Conservation (phyloP, 176 grass and related monocot genomes). For the Oryza glaberrima region DNA sequence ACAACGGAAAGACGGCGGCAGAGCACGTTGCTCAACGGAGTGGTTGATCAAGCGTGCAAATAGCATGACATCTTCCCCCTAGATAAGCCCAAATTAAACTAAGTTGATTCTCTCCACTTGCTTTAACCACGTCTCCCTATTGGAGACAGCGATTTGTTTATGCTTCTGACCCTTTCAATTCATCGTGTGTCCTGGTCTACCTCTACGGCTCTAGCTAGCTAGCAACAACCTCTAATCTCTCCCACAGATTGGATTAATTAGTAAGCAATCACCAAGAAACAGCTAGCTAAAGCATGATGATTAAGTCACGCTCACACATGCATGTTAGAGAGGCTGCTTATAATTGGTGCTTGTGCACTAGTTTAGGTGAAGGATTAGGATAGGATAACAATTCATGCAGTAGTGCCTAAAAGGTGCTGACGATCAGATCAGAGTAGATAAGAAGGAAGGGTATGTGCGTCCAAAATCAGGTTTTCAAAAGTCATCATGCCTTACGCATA, state of each 20-base stretch:
- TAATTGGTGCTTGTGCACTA: background rate
- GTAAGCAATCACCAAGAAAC: slow-evolving; percentile 14
- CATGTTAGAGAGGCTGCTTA: background rate
- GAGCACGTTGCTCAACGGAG: slow-evolving; percentile 22
- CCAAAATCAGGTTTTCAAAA: slow-evolving; percentile 39
- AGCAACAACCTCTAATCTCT: background rate
- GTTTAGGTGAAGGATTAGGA: background rate
- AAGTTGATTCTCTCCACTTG: background rate
- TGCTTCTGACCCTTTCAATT: background rate
- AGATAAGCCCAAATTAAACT: background rate
- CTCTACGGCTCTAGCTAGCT: slow-evolving; percentile 33
- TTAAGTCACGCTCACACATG: background rate
- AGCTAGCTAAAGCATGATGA: background rate
- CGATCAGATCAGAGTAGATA: background rate
- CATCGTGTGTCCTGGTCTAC: slow-evolving; percentile 12
- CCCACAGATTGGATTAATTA: slow-evolving; percentile 15
- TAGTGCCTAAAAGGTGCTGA: background rate
- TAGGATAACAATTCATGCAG: background rate
- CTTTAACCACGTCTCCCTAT: slow-evolving; percentile 19
- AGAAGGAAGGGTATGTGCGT: background rate
- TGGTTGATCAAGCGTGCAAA: slow-evolving; percentile 1
- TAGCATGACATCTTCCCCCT: background rate
- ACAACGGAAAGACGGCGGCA: background rate
- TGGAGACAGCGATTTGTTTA: slow-evolving; percentile 46
- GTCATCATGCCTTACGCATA: slow-evolving; percentile 33